phyloP scores from a whole-genome alignment of 352 stramenopile species.

The Detonula confervacea region DNA sequence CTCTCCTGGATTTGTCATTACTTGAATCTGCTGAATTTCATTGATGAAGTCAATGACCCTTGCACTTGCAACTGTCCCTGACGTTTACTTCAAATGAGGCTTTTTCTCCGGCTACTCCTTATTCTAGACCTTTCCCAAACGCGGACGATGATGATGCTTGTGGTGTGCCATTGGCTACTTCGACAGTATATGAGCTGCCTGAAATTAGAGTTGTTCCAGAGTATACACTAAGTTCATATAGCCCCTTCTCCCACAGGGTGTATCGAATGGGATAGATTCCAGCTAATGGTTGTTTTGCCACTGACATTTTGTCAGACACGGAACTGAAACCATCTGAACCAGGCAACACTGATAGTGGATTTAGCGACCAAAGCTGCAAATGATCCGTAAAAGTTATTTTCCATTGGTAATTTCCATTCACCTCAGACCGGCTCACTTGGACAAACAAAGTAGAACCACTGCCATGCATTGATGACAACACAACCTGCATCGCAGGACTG shows the following conservation, averaged over 20 bases:
- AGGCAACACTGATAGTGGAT: slow-evolving; percentile 61
- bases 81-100: slow-evolving; percentile 90
- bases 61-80: slow-evolving; percentile 86
- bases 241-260: slow-evolving; percentile 89
- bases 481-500: slow-evolving; percentile 49
- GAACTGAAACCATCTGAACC: slow-evolving; percentile 55
- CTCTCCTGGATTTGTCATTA: slow-evolving; percentile 39
- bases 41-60: slow-evolving; percentile 48
- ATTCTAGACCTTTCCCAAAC: slow-evolving; percentile 85
- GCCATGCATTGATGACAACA: slow-evolving; percentile 55
- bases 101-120: slow-evolving; percentile 83
- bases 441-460: slow-evolving; percentile 35
- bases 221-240: slow-evolving; percentile 90
- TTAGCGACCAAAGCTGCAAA: slow-evolving; percentile 80
- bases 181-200: slow-evolving; percentile 90
- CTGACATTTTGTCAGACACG: slow-evolving; percentile 45
- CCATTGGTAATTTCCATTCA: slow-evolving; percentile 86
- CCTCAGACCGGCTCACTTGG: slow-evolving; percentile 46
- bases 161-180: slow-evolving; percentile 84
- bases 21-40: slow-evolving; percentile 44
- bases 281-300: slow-evolving; percentile 63
- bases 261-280: slow-evolving; percentile 93
- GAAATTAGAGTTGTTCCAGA: slow-evolving; percentile 88
- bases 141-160: slow-evolving; percentile 87
- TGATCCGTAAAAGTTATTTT: slow-evolving; percentile 92